Conservation (phyloP, 495 filamentous ascomycete species). For the Beverwykella pulmonaria region DNA sequence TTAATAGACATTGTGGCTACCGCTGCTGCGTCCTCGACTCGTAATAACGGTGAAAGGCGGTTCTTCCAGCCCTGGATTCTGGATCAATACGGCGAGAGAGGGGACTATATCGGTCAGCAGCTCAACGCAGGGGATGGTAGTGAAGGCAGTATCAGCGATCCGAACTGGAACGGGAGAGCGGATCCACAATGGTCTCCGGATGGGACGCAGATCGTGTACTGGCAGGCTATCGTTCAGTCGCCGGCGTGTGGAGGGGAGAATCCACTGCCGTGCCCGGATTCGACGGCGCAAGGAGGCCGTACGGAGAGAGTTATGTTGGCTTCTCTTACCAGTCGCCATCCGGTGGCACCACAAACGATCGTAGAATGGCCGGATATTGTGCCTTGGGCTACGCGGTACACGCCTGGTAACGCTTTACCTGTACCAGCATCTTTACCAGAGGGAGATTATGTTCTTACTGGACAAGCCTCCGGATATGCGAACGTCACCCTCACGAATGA, state of each 20-base stretch:
- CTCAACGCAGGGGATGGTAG: slow-evolving; percentile 1
- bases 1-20: not conserved
- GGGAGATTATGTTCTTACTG: not conserved
- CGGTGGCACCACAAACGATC: not conserved
- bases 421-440: not conserved
- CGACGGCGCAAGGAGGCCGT: not conserved
- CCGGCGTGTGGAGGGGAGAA: not conserved
- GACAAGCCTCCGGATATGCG: not conserved
- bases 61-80: slow-evolving; percentile 8
- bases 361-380: not conserved
- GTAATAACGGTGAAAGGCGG: not conserved
- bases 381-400: not conserved
- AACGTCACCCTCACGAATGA: not conserved
- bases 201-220: slow-evolving; percentile 1
- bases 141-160: slow-evolving; percentile 5
- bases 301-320: not conserved
- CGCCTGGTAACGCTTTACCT: not conserved
- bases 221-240: not conserved
- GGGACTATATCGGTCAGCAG: slow-evolving; percentile 2
- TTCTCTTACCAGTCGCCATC: not conserved
- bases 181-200: not conserved
- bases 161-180: not conserved
- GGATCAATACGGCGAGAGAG: not conserved
- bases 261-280: not conserved
- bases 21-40: not conserved